Percentiles rank a stretch among this genome's conserved stretches.
phyloP scores from a whole-genome alignment of 2,329 filamentous ascomycete genomes.

The Metarhizium humberi region DNA sequence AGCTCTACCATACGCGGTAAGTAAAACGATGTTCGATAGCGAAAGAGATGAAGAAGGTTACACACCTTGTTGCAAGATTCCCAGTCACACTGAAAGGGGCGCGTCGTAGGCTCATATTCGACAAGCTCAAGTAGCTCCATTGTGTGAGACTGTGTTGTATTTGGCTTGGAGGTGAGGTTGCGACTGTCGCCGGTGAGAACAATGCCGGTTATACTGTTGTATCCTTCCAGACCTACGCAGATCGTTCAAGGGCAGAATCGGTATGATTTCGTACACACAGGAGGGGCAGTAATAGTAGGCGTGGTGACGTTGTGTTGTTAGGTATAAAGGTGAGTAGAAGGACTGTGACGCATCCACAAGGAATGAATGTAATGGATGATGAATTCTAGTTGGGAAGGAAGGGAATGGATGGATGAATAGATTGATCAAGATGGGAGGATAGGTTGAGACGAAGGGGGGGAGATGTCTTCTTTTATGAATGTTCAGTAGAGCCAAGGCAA shows the following conservation, averaged over 20 bases:
- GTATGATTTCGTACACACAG: too few relatives aligned
- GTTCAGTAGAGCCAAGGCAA: neutral
- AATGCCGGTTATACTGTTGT: neutral
- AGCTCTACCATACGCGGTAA: slow-evolving; percentile 38
- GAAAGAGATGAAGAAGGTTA: neutral
- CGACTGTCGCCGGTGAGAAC: neutral
- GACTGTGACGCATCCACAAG: neutral
- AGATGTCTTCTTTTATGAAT: slow-evolving; percentile 1
- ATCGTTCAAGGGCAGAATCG: too few relatives aligned
- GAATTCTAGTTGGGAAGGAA: neutral
- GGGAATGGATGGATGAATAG: neutral
- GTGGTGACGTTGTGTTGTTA: neutral
- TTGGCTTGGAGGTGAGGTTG: neutral
- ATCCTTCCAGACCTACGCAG: too few relatives aligned
- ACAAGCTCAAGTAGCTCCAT: slow-evolving; percentile 60
- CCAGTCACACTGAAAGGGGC: slow-evolving; percentile 58
- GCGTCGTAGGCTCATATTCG: slow-evolving; percentile 52
- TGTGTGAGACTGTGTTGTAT: neutral
- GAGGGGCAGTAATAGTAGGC: too few relatives aligned
- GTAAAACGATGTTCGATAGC: neutral
- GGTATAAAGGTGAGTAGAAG: neutral
- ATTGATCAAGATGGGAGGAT: neutral
- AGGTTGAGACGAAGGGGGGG: neutral
- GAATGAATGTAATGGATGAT: neutral
- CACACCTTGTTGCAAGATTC: slow-evolving; percentile 51